Conservation (phyloP, 441 rosid species). For the Geranium incanum region DNA sequence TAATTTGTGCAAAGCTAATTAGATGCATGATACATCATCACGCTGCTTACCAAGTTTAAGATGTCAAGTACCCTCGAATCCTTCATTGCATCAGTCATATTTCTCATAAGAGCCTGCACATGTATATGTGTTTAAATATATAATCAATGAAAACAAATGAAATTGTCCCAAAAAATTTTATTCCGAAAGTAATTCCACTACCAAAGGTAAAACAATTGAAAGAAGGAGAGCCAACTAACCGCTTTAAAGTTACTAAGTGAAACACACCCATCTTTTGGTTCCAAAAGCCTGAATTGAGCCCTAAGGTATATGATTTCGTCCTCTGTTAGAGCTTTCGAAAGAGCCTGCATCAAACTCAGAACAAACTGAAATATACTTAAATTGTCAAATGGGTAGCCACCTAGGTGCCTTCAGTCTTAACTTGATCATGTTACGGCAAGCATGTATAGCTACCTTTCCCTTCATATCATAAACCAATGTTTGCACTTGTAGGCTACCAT, state of each 20-base stretch:
- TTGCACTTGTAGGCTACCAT: not conserved
- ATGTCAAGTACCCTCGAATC: constrained; percentile 70
- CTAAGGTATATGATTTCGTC: constrained; percentile 58
- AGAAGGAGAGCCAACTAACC: constrained; percentile 32
- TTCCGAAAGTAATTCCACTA: not conserved
- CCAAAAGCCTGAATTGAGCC: constrained; percentile 63
- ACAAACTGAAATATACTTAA: not conserved
- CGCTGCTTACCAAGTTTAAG: constrained; percentile 67
- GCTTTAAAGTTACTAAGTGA: constrained; percentile 50
- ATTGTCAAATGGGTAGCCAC: not conserved
- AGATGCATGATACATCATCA: not conserved
- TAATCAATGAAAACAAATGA: not conserved
- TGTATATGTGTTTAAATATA: not conserved
- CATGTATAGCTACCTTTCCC: not conserved
- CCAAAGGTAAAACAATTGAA: not conserved
- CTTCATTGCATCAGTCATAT: constrained; percentile 83
- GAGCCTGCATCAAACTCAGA: constrained; percentile 42
- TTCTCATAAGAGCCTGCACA: constrained; percentile 65
- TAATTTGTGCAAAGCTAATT: not conserved
- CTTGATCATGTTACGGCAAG: not conserved
- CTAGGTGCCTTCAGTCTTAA: not conserved
- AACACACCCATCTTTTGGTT: constrained; percentile 58
- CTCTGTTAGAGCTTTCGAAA: constrained; percentile 63
- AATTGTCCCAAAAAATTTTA: constrained; percentile 19
- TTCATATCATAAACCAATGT: not conserved